Base-by-base conservation (phyloP, 768 basidiomycete species). In the Boletus speciosus region DNA sequence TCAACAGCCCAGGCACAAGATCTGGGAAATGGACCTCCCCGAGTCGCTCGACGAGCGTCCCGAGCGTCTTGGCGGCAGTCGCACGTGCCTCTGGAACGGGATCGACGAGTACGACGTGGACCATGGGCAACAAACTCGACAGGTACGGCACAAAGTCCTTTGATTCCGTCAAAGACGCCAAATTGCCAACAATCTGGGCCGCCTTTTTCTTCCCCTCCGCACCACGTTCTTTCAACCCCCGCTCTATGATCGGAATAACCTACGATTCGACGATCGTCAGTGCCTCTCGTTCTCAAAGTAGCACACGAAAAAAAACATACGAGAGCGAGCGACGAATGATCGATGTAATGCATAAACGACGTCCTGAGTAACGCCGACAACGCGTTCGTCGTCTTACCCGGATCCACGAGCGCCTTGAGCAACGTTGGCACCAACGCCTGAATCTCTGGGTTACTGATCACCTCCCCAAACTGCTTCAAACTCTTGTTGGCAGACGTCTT, bases 31-130 rank as follows among this genome's bases (percentile, higher is more conserved):
- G 88, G 9, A 80, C 71, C 72, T 98, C 97, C 49, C 97, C 97
- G 15, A 99, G 76, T 29, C 97, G 88, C 66, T 98, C 96, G 21
- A 99, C 92, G n/a, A 99, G 81, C 0, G 93, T 92, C 9, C 97
- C 96, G 14, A 99, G 79, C 0, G 96, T 88, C 74, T 98, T 98
- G 11, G 96, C 95, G 7, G 97, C 97, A 0, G 96, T 98, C 2
- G 94, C 95, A 51, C 97, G 83, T 6, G 97, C 96, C 71, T 98
- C 97, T 3, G 97, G 97, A 2, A 98, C 97, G 27, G 97, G 97
- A 61, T 99, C 97, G 39, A 95, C 87, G 9, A 99, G 82, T 15
- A 98, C 96, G 19, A 84, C 73, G 63, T 97, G 94, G 0, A 99
- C 90, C 70, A 97, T 77, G 0, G 97, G 97, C 37, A 98, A 74